phyloP scores from a whole-genome alignment of 2,329 filamentous ascomycete species.

The Leptodontidium sp. region DNA sequence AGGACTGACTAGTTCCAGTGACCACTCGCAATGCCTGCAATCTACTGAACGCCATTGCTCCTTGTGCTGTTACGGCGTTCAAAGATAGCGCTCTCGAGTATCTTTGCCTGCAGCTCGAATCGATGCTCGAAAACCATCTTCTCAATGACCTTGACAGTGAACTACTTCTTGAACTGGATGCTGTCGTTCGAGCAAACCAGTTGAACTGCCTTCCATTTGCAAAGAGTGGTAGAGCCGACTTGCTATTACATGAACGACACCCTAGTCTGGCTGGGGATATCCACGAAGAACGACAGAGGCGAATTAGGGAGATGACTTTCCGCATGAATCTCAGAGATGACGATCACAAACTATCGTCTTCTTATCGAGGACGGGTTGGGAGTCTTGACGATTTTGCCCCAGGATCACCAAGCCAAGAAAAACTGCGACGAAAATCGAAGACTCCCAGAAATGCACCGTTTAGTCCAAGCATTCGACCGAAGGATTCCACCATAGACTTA shows the following conservation, averaged over 20 bases:
- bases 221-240: slow-evolving; percentile 76
- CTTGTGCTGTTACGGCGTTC: slow-evolving; percentile 83
- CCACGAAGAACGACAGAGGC: slow-evolving; percentile 71
- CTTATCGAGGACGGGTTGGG: slow-evolving; percentile 66
- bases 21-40: slow-evolving; percentile 85
- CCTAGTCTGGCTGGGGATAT: slow-evolving; percentile 61
- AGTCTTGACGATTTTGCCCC: slow-evolving; percentile 69
- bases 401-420: slow-evolving; percentile 49
- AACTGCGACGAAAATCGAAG: slow-evolving; percentile 56
- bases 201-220: slow-evolving; percentile 78
- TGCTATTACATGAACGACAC: slow-evolving; percentile 65
- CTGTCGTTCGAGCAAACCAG: slow-evolving; percentile 83
- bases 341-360: slow-evolving; percentile 67
- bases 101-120: slow-evolving; percentile 88
- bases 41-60: slow-evolving; percentile 85
- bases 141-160: slow-evolving; percentile 87
- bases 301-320: slow-evolving; percentile 80
- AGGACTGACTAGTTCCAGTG: slow-evolving; percentile 53
- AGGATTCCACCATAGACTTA: slow-evolving; percentile 75
- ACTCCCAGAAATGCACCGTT: slow-evolving; percentile 61
- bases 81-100: slow-evolving; percentile 91
- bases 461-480: slow-evolving; percentile 74
- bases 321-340: slow-evolving; percentile 69
- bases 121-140: slow-evolving; percentile 88
- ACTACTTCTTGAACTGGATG: slow-evolving; percentile 81